Percentiles rank a stretch among this genome's conserved stretches.
Evolutionary conservation across 2,329 filamentous ascomycete species (phyloP).

Genomic region (Botrytis tulipae): DNA sequence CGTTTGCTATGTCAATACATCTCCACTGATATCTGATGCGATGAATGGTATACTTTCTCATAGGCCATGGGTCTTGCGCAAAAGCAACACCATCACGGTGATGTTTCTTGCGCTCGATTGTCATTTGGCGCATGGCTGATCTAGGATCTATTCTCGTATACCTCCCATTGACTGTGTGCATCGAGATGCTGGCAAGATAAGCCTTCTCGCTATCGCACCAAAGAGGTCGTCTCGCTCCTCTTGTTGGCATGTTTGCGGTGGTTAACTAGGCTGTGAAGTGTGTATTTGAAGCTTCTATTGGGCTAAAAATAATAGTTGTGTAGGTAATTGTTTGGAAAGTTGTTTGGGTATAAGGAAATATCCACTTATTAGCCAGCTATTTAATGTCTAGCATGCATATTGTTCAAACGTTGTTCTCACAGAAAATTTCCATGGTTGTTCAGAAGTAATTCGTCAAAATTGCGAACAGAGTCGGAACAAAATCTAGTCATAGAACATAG

Average conservation of each 20-base stretch:
- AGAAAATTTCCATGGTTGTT: not conserved
- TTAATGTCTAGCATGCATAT: not conserved
- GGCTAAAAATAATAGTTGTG: not conserved
- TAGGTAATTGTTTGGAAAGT: not conserved
- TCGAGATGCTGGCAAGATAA: not conserved
- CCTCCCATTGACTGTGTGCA: not conserved
- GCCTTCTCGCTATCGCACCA: not conserved
- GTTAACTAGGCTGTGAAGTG: not conserved
- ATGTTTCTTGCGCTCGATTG: not conserved
- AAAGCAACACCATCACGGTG: not conserved
- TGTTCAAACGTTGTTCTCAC: not conserved
- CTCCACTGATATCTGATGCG: accelerated
- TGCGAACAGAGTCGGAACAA: not conserved
- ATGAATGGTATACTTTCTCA: accelerated
- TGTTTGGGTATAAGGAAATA: not conserved
- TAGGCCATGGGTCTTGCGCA: not conserved
- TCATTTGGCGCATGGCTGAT: not conserved
- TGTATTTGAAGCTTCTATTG: not conserved
- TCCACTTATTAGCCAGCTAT: too few species aligned
- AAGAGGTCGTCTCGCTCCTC: accelerated
- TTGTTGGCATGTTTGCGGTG: not conserved
- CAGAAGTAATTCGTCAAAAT: not conserved
- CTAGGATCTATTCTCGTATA: accelerated
- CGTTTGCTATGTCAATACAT: too few species aligned
- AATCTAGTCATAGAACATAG: not conserved